Evolutionary conservation across 2,329 filamentous ascomycete genomes (phyloP), one percentile per base, ranked within the genome.

Genomic region (Neophaeococcomyces mojaviensis): DNA sequence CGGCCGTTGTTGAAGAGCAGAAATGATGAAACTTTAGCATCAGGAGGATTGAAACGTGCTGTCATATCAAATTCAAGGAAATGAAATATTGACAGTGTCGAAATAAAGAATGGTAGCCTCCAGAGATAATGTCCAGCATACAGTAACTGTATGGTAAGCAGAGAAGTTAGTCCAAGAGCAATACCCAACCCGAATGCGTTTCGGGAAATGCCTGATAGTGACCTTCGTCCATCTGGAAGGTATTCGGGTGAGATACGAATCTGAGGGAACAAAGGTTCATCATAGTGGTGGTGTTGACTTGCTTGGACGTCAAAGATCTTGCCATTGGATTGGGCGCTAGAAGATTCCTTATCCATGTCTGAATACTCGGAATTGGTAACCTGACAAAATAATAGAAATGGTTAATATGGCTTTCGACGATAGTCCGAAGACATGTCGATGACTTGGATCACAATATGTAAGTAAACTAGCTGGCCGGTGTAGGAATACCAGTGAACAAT

Each of bases 51-150:
- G 68, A 85, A 86, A 46, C 75, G 72, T 7, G 90, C 89, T 0
- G 90, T 96, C 26, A 82, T 87, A 74, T 82, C 94, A 72, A 89
- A 98, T 68, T 98, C 92, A 64, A 97, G 81, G 68, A 95, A 97
- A 72, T 98, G 92, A 69, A 97, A 97, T 24, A 84, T 58, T 20
- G 82, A 77, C 39, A 97, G 81, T 12, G 80, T 71, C 31, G 64
- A 53, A 49, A 73, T 54, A 61, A 73, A 72, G 57, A 77, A 72
- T 7, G 74, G 71, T 1, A 78, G 62, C 18, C 79, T 71, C 79
- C 79, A 84, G 45, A 78, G 61, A 3, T 68, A 64, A 33, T 60
- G 68, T 10, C 39, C 16, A 6, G 26, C 48, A 32, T 55, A 49
- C 43, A 59, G 48, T 38, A 59, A 52, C 8, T 60, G 48, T 9